Evolutionary conservation across 306 rosid species (phyloP).

Genomic region (peach (Prunus persica)): Prunus_persica_NCBIv2 NC_034010.1:28934501-28935000

Average conservation of each 20-base stretch:
- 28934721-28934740: not conserved
- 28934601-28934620: constrained; percentile 1
- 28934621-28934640: not conserved
- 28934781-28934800: not conserved
- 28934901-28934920: constrained; percentile 9
- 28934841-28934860: constrained; percentile 3
- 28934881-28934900: constrained; percentile 12
- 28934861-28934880: constrained; percentile 12
- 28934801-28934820: not conserved
- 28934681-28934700: not conserved
- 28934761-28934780: not conserved
- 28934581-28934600: not conserved
- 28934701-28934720: constrained; percentile 1
- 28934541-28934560: constrained; percentile 2
- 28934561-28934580: not conserved
- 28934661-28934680: not conserved
- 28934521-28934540: not conserved
- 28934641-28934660: not conserved
- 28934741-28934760: not conserved
- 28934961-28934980: constrained; percentile 17
- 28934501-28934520: not conserved
- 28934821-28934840: not conserved
- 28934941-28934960: constrained; percentile 1
- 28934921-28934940: constrained; percentile 17
- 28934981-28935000: not conserved